Base-by-base conservation (phyloP, 768 basidiomycete genomes). In the Pleurotus giganteus region DNA sequence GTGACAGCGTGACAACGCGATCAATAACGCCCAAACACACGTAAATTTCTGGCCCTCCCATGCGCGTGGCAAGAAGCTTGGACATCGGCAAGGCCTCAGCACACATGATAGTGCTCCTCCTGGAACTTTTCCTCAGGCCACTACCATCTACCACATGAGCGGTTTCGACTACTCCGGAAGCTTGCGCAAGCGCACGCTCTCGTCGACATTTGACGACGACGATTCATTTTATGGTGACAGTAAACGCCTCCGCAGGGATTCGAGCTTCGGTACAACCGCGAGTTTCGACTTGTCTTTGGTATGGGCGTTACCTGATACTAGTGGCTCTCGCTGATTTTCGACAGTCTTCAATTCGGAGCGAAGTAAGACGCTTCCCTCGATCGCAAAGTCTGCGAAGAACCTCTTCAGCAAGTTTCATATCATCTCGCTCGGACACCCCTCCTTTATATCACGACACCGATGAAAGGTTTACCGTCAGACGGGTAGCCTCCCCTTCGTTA, bases 211-310 rank as follows among this genome's bases (percentile, higher is more conserved):
- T 23, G 23, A 36, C 46, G 27, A 47, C 31, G 49, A 51, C 24
- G 49, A 51, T 12, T 23, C 31, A 21, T 36, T 34, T n/a, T 34
- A 37, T 19, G 49, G 49, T 11, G 49, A 32, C 19, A 37, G 13
- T 34, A 51, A 51, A 51, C 49, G 49, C 8, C 49, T 51, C 19
- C 49, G 49, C 3, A 51, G 49, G 32, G 49, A 51, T 28, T 36
- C 34, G 23, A 47, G 46, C 46, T 47, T 47, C 31, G 46, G 28
- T n/a, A 15, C 28, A 9, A 51, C 8, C 31, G 31, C 49, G 21
- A 51, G 49, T 24, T 28, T 51, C 26, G 49, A 51, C 24, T 12
- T 51, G 17, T 51, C 49, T 8, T 31, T 36, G 49, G 49, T 39
- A 36, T 23, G 1, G 44, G 2, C 3, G 21, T 45, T 45, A 2